These are phyloP conservation scores for Chlamydomonas schloesseri DNA, from an alignment of 139 green algal species.

Conservation along the genomic window DNA sequence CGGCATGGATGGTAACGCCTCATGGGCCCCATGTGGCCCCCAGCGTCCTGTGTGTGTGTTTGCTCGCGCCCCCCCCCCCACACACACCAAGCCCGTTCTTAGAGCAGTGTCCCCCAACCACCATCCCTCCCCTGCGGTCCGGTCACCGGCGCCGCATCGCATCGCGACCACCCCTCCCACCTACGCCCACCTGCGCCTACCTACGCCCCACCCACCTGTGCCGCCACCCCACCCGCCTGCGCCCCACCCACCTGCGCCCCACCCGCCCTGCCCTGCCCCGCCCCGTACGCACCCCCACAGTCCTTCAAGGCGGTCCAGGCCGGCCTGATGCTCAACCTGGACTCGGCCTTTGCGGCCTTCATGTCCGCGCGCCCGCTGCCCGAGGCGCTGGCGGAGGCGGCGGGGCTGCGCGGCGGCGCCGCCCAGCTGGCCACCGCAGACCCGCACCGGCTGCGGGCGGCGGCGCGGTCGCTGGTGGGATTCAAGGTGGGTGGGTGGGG, in stretches of 20 bases:
- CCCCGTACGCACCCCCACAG: conserved; percentile 18
- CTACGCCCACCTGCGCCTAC: no score
- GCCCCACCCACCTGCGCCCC: not conserved
- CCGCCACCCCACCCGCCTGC: not conserved
- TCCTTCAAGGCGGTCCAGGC: conserved; percentile 56
- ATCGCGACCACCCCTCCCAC: no score
- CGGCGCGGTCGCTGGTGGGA: not conserved
- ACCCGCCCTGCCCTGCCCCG: no score
- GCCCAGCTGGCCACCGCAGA: not conserved
- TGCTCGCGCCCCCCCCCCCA: no score
- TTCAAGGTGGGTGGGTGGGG: conserved; percentile 1
- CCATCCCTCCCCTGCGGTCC: no score
- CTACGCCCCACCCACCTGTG: no score
- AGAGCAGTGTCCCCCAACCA: no score
- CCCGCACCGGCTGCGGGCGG: not conserved
- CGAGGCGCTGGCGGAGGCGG: conserved; percentile 43
- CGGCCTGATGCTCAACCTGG: conserved; percentile 72
- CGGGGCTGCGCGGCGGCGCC: not conserved
- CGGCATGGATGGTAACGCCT: no score
- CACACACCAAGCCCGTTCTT: no score
- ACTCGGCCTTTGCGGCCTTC: conserved; percentile 71
- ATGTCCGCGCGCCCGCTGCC: conserved; percentile 49
- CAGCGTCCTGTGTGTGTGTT: no score
- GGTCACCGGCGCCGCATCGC: no score
- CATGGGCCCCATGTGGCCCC: no score